These are phyloP conservation scores for Panicum miliaceum DNA, from an alignment of 176 grass and related monocot species.

Conservation along the genomic window DNA sequence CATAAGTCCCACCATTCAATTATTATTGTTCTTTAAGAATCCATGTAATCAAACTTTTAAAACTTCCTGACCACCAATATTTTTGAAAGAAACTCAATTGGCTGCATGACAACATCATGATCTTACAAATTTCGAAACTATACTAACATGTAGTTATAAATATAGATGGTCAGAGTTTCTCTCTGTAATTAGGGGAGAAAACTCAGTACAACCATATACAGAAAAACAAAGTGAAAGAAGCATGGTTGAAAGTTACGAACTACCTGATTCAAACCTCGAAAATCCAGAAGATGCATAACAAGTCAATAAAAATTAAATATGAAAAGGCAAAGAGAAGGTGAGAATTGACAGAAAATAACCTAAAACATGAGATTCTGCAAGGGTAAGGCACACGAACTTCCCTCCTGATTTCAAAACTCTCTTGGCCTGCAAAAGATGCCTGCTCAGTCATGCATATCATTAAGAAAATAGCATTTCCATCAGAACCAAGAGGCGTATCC, in stretches of 20 bases:
- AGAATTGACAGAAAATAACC: slow-evolving; percentile 52
- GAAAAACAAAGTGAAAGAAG: slow-evolving; percentile 20
- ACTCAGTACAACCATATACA: background rate
- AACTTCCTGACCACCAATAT: slow-evolving; percentile 1
- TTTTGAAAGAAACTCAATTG: background rate
- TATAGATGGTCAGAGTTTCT: background rate
- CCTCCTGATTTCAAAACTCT: slow-evolving; percentile 86
- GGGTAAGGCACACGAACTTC: slow-evolving; percentile 86
- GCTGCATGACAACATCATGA: background rate
- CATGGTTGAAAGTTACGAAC: background rate
- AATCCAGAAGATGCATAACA: background rate
- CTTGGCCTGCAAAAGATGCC: slow-evolving; percentile 60
- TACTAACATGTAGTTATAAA: background rate
- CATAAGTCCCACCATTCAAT: background rate
- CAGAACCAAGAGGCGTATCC: slow-evolving; percentile 2
- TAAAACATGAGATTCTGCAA: slow-evolving; percentile 97
- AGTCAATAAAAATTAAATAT: background rate
- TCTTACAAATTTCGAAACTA: background rate
- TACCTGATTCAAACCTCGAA: background rate
- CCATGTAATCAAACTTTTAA: background rate
- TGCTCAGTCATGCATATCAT: slow-evolving; percentile 31
- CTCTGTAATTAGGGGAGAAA: background rate
- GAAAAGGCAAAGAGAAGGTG: slow-evolving; percentile 15
- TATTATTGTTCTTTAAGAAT: slow-evolving; percentile 15
- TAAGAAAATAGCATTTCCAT: slow-evolving; percentile 29